phyloP scores from a whole-genome alignment of 2,329 filamentous ascomycete species.

The Scortechinia acanthostroma region DNA sequence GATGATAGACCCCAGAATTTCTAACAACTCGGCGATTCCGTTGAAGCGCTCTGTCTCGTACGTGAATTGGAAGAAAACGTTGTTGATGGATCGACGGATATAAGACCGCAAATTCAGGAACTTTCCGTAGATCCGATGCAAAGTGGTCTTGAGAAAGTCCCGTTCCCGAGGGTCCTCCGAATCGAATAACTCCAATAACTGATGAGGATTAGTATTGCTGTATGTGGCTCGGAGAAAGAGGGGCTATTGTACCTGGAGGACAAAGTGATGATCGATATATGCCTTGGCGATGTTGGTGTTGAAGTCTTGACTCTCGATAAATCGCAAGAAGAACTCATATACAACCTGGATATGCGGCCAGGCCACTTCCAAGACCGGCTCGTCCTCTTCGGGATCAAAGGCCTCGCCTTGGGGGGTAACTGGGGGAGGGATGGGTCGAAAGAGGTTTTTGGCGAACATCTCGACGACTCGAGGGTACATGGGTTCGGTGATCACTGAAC shows the following conservation, averaged over 20 bases:
- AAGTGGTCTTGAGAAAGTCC: slow-evolving; percentile 94
- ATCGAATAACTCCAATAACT: slow-evolving; percentile 94
- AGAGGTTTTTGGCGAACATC: slow-evolving; percentile 98
- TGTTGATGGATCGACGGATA: slow-evolving; percentile 97
- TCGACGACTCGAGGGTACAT: slow-evolving; percentile 99
- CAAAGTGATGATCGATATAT: slow-evolving; percentile 97
- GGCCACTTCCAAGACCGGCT: slow-evolving; percentile 92
- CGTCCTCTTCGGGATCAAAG: slow-evolving; percentile 96
- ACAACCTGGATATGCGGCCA: slow-evolving; percentile 99
- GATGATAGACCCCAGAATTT: slow-evolving; percentile 97
- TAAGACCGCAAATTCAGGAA: slow-evolving; percentile 96
- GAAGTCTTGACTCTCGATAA: slow-evolving; percentile 99
- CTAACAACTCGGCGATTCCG: slow-evolving; percentile 89
- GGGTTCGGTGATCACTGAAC: slow-evolving; percentile 94
- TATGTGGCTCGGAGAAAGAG: not conserved
- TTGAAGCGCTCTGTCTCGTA: slow-evolving; percentile 99
- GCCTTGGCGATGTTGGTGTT: slow-evolving; percentile 99
- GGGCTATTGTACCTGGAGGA: slow-evolving; percentile 37
- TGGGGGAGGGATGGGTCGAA: slow-evolving; percentile 90
- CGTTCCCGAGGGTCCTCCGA: slow-evolving; percentile 94
- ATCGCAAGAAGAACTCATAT: slow-evolving; percentile 97
- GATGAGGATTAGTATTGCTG: slow-evolving; percentile 17
- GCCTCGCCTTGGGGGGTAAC: slow-evolving; percentile 97
- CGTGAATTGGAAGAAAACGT: slow-evolving; percentile 98
- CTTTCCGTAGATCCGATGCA: slow-evolving; percentile 97